Conservation (phyloP, 257 asterid species). For the Ligustrum vulgare region DNA sequence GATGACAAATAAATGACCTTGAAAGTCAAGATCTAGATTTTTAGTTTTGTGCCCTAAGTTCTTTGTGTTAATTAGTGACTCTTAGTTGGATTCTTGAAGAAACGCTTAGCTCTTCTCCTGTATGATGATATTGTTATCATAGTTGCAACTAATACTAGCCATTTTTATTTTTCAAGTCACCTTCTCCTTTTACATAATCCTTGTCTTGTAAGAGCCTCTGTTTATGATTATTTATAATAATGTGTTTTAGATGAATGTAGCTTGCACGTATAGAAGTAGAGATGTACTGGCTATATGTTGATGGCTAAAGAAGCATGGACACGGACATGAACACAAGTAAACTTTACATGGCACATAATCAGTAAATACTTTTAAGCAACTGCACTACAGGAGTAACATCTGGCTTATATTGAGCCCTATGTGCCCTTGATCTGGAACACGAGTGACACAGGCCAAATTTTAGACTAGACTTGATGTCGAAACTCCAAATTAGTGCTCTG, state of each 20-base stretch:
- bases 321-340: not conserved
- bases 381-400: not conserved
- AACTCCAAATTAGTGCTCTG: not conserved
- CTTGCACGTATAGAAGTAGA: not conserved
- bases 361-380: not conserved
- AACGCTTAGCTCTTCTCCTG: not conserved
- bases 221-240: not conserved
- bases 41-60: not conserved
- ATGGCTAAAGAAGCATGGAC: not conserved
- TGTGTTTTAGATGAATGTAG: not conserved
- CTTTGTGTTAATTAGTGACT: not conserved
- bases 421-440: not conserved
- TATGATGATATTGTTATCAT: not conserved
- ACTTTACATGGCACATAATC: not conserved
- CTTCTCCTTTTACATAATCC: not conserved
- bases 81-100: not conserved
- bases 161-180: not conserved
- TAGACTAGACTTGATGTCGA: not conserved
- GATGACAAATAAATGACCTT: conserved; percentile 15
- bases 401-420: not conserved
- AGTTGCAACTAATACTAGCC: not conserved
- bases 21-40: conserved; percentile 18
- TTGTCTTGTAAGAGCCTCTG: not conserved
- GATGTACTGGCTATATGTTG: not conserved
- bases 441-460: not conserved